phyloP scores from a whole-genome alignment of 352 stramenopile genomes.

The Phytophthora citrophthora region DNA sequence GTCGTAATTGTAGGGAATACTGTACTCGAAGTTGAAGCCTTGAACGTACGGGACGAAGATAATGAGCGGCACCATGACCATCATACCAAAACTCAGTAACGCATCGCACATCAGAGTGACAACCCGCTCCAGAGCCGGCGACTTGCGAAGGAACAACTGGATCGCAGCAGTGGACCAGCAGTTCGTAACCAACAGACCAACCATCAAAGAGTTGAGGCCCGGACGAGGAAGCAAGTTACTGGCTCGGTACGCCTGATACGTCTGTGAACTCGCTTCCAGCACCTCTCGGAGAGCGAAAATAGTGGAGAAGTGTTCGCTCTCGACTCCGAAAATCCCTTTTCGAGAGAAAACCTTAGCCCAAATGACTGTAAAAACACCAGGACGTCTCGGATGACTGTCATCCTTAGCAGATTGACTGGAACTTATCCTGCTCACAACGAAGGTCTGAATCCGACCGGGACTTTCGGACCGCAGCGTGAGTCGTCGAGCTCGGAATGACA shows the following conservation, averaged over 20 bases:
- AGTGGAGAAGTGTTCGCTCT: conserved; percentile 36
- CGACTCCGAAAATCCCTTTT: conserved; percentile 25
- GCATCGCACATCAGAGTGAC: conserved; percentile 13
- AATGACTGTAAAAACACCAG: not conserved
- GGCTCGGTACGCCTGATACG: conserved; percentile 33
- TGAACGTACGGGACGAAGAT: conserved; percentile 23
- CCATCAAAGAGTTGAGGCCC: conserved; percentile 15
- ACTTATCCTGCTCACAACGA: not conserved
- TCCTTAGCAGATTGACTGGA: not conserved
- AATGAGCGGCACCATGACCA: conserved; percentile 18
- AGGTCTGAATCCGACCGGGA: not conserved
- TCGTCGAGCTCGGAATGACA: conserved; percentile 21
- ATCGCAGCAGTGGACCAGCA: conserved; percentile 31
- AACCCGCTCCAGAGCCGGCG: conserved; percentile 9
- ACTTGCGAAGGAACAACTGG: conserved; percentile 15
- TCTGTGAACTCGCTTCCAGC: conserved; percentile 31
- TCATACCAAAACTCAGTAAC: conserved; percentile 23
- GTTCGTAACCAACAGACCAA: conserved; percentile 21
- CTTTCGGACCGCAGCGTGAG: conserved; percentile 27
- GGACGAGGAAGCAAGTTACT: conserved; percentile 16
- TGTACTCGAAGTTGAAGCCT: conserved; percentile 6
- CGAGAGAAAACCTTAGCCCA: conserved; percentile 22
- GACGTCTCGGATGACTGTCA: not conserved
- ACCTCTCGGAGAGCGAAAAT: conserved; percentile 27
- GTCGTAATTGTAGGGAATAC: conserved; percentile 2